Evolutionary conservation across 2,329 filamentous ascomycete genomes (phyloP).

Genomic region (Coniochaeta ligniaria): DNA sequence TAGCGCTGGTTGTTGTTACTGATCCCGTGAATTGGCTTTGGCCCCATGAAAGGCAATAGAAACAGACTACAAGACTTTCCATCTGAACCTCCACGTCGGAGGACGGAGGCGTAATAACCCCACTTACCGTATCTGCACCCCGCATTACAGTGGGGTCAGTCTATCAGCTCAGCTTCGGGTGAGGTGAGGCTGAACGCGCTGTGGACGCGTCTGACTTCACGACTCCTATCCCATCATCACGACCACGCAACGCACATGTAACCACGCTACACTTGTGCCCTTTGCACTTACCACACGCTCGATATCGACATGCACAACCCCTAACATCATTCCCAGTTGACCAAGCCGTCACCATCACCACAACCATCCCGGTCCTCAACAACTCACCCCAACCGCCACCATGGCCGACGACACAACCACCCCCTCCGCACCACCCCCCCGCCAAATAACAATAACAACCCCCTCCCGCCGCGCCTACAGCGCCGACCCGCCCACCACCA

Average conservation of each 20-base stretch:
- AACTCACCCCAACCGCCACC: constrained; percentile 9
- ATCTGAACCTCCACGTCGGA: too few species aligned
- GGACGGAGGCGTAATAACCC: neutral
- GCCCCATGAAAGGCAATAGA: too few species aligned
- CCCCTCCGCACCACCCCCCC: neutral
- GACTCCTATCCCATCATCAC: neutral
- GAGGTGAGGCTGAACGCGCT: neutral
- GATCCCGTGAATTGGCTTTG: too few species aligned
- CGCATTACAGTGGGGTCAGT: neutral
- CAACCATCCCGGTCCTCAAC: neutral
- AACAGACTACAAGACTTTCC: too few species aligned
- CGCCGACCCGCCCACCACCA: constrained; percentile 32
- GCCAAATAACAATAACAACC: constrained; percentile 11
- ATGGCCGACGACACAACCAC: constrained; percentile 6
- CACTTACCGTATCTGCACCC: neutral
- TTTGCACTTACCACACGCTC: too few species aligned
- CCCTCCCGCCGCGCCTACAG: constrained; percentile 23
- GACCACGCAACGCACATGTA: neutral
- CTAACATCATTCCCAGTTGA: neutral
- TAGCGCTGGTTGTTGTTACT: too few species aligned
- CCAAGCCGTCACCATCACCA: too few species aligned
- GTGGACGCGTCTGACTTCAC: neutral
- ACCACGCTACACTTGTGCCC: too few species aligned
- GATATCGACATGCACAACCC: neutral
- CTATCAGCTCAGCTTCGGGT: neutral